These are phyloP conservation scores for Fusarium tupiense DNA, from an alignment of 2,329 filamentous ascomycete genomes.

Conservation along the genomic window DNA sequence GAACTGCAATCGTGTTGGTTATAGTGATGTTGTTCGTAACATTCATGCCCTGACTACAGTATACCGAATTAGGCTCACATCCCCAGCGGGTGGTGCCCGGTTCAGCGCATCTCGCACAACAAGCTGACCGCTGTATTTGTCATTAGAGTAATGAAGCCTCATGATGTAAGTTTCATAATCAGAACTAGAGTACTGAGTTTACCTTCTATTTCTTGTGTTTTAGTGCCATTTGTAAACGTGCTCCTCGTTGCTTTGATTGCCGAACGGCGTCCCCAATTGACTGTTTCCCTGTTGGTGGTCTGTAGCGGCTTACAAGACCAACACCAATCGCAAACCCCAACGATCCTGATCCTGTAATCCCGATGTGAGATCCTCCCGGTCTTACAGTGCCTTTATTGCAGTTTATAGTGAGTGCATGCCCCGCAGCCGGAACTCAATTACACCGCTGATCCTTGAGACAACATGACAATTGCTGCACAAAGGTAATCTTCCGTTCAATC, in stretches of 20 bases:
- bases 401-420: background rate
- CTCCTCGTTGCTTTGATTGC: background rate
- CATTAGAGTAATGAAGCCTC: background rate
- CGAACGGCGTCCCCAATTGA: background rate
- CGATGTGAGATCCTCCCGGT: background rate
- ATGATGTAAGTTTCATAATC: no score
- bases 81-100: no score
- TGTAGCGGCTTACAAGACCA: accelerated
- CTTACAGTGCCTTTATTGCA: accelerated
- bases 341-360: background rate
- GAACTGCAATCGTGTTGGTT: background rate
- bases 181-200: no score
- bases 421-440: background rate
- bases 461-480: background rate
- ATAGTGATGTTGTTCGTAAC: no score
- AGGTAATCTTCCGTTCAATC: background rate
- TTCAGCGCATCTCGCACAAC: no score
- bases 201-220: no score
- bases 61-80: no score
- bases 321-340: background rate
- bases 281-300: background rate
- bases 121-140: no score
- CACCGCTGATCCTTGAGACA: background rate
- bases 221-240: accelerated
- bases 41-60: no score